Base-by-base conservation (phyloP, 139 green algal species). In the Edaphochlamys debaryana region DNA sequence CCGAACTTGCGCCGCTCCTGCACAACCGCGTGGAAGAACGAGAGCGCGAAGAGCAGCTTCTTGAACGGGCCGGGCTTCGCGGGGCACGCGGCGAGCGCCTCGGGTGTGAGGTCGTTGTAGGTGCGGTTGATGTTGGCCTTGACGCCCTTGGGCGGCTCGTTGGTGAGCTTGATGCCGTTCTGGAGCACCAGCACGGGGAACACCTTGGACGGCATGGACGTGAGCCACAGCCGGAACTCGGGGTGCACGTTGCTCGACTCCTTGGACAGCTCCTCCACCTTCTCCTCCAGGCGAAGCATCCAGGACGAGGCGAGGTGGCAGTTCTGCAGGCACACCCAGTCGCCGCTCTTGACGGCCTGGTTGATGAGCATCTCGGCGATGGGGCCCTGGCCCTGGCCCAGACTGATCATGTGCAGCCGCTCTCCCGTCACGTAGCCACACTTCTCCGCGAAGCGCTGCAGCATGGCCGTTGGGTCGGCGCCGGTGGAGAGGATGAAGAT, bases 261-360 rank as follows among this genome's bases (percentile, higher is more conserved):
- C 36, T 69, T 79, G 22, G 66, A 50, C 54, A 92, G 60, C 85
- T 91, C 87, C 77, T 93, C 87, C 80, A 91, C 89, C 74, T 84
- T 78, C 63, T 89, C 74, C 69, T 93, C 89, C n/a, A 95, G 86
- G 66, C 89, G 77, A 27, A 91, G 80, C 94, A 98, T 97, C 94
- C 95, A 98, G 29, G 74, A 92, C n/a, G 78, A 90, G 1, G 94
- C 95, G 40, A 98, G 87, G 91, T 98, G 95, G 89, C 95, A 98
- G 88, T 98, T 98, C 92, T 98, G 94, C 64, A 98, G 90, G 87
- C 91, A 96, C 76, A 98, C 92, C 95, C 95, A 98, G 86, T 96
- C 89, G 17, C 95, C 95, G 5, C 34, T 81, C 48, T 85, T 88
- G 40, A 85, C 82, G 1, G 93, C 94, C 78, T 95, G 86, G 40